Percentiles rank a stretch among this genome's conserved stretches.
These are phyloP conservation scores for Penicillium psychrofluorescens DNA, from an alignment of 495 filamentous ascomycete genomes.

Conservation along the genomic window DNA sequence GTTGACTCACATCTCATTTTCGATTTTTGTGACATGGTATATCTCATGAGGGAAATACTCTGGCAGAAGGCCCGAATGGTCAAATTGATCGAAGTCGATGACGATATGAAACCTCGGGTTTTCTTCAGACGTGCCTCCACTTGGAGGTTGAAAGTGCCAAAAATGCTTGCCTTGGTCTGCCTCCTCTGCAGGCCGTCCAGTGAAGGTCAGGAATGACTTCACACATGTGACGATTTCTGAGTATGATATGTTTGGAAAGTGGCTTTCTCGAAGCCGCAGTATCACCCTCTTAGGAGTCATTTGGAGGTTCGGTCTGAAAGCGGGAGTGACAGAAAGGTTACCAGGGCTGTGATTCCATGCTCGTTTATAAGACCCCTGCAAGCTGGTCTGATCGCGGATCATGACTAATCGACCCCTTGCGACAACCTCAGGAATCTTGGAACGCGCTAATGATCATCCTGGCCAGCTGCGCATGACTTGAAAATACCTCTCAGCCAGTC, in stretches of 20 bases:
- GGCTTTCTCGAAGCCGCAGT: not conserved
- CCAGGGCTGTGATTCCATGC: not conserved
- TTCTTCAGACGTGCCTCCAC: not conserved
- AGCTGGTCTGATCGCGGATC: not conserved
- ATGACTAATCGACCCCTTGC: not conserved
- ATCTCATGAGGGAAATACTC: not conserved
- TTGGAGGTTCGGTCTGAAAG: not conserved
- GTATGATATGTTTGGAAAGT: not conserved
- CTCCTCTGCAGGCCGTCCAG: not conserved
- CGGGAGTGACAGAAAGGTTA: not conserved
- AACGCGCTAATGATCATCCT: too few relatives aligned
- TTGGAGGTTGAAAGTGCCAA: not conserved
- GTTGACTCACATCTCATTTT: not conserved
- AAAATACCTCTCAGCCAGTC: too few relatives aligned
- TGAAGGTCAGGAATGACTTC: not conserved
- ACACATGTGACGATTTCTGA: not conserved
- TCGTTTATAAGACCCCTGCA: not conserved
- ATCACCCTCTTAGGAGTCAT: not conserved
- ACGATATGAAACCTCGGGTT: not conserved
- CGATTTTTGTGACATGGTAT: not conserved
- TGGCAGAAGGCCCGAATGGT: not conserved
- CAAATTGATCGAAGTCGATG: not conserved
- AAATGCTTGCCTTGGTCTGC: not conserved
- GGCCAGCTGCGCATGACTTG: too few relatives aligned
- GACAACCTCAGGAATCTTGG: too few relatives aligned